phyloP scores from a whole-genome alignment of 441 rosid genomes.

The Gossypium davidsonii region DNA sequence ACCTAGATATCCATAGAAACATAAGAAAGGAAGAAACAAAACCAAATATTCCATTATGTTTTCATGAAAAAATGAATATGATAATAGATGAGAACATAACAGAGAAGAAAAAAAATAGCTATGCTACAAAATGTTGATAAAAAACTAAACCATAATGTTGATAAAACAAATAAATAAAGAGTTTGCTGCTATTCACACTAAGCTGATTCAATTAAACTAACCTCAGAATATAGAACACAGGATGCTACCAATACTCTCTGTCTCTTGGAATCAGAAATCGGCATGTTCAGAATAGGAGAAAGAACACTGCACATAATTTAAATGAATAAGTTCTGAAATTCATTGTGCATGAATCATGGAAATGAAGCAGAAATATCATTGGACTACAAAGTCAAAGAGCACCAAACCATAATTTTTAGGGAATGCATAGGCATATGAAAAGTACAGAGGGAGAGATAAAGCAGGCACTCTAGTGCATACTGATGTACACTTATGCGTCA shows the following conservation, averaged over 20 bases:
- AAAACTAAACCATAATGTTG: background rate
- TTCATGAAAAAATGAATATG: slow-evolving; percentile 14
- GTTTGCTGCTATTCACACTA: slow-evolving; percentile 4
- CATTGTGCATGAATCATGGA: slow-evolving; percentile 13
- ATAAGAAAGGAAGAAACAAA: slow-evolving; percentile 15
- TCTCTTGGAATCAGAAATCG: slow-evolving; percentile 94
- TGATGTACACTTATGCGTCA: background rate
- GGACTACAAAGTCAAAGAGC: background rate
- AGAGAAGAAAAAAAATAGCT: background rate
- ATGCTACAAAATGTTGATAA: background rate
- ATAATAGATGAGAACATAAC: slow-evolving; percentile 22
- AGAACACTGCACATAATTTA: slow-evolving; percentile 64
- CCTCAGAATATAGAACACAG: slow-evolving; percentile 99
- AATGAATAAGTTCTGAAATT: slow-evolving; percentile 25
- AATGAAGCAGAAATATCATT: background rate
- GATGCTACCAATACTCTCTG: slow-evolving; percentile 97
- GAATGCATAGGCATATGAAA: background rate
- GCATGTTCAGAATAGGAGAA: slow-evolving; percentile 97
- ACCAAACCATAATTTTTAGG: background rate
- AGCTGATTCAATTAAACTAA: slow-evolving; percentile 39
- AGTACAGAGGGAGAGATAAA: background rate
- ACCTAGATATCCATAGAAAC: slow-evolving; percentile 18
- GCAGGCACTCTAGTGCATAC: background rate
- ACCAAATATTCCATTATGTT: slow-evolving; percentile 3
- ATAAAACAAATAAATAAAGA: background rate